Conservation (phyloP, 2,329 filamentous ascomycete genomes). For the Aspergillus candidus region DNA sequence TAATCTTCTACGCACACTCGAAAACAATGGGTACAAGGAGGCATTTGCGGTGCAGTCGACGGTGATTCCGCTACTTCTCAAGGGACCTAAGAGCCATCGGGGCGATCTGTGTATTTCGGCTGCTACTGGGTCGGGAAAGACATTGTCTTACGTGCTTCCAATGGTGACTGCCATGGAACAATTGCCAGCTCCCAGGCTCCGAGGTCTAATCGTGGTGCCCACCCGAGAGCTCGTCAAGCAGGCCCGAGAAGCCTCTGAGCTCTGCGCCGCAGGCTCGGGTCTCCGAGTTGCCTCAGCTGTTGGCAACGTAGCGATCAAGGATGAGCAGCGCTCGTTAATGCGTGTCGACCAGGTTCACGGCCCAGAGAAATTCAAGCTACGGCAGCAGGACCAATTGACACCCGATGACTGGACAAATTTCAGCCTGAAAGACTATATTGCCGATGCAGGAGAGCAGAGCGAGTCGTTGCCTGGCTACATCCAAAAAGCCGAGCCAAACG, state of each 20-base stretch:
- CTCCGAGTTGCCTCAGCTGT: constrained; percentile 76
- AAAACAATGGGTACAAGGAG: constrained; percentile 61
- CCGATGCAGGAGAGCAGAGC: constrained; percentile 35
- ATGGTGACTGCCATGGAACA: constrained; percentile 70
- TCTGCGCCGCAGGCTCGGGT: constrained; percentile 64
- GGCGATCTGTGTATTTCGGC: constrained; percentile 87
- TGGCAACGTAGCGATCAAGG: constrained; percentile 67
- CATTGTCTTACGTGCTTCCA: constrained; percentile 81
- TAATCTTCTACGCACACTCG: constrained; percentile 56
- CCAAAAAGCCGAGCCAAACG: constrained; percentile 59
- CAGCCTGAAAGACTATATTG: constrained; percentile 41
- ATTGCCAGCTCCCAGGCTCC: constrained; percentile 58
- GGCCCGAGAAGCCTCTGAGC: constrained; percentile 69
- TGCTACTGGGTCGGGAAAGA: constrained; percentile 93
- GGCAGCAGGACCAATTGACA: constrained; percentile 39
- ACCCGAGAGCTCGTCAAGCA: constrained; percentile 87
- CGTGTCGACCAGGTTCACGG: constrained; percentile 64
- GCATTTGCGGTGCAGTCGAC: constrained; percentile 77
- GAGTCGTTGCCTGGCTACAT: constrained; percentile 56
- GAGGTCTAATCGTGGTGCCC: constrained; percentile 79
- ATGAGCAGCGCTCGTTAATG: constrained; percentile 58
- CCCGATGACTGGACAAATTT: constrained; percentile 45
- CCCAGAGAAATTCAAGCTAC: constrained; percentile 50
- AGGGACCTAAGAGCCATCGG: constrained; percentile 52
- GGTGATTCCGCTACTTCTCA: constrained; percentile 72